Evolutionary conservation across 768 basidiomycete species (phyloP).

Genomic region (Termitomyces sp.): DNA sequence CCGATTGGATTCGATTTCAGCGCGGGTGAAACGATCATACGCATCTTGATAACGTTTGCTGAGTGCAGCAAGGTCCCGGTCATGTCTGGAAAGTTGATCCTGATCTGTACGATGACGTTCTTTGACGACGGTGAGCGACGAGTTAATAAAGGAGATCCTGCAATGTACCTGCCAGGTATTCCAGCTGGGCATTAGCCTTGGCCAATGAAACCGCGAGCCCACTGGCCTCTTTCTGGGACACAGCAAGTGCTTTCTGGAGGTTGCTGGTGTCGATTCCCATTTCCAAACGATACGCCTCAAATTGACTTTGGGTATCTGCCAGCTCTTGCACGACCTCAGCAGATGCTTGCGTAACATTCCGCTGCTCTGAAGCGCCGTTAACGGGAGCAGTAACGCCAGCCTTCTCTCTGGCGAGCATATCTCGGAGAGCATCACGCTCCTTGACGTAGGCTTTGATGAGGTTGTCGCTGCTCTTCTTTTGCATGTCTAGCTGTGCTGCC

Average conservation of each 20-base stretch:
- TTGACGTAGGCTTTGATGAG: slow-evolving; percentile 77
- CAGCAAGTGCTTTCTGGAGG: slow-evolving; percentile 63
- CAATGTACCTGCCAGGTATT: slow-evolving; percentile 65
- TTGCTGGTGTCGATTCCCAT: slow-evolving; percentile 73
- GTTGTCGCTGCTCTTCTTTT: slow-evolving; percentile 65
- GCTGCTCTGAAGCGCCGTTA: slow-evolving; percentile 17
- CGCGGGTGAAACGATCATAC: slow-evolving; percentile 65
- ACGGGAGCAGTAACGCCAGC: slow-evolving; percentile 10
- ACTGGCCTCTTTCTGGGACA: slow-evolving; percentile 63
- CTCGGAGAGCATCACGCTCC: slow-evolving; percentile 81
- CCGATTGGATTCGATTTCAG: slow-evolving; percentile 71
- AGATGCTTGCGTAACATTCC: slow-evolving; percentile 4
- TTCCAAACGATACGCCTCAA: slow-evolving; percentile 75
- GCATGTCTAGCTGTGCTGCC: slow-evolving; percentile 69
- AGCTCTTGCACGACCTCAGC: slow-evolving; percentile 53
- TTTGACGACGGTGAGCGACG: slow-evolving; percentile 20
- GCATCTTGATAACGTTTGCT: slow-evolving; percentile 66
- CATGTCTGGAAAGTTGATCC: slow-evolving; percentile 59
- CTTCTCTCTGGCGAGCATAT: slow-evolving; percentile 57
- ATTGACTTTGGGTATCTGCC: slow-evolving; percentile 69
- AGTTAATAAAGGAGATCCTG: slow-evolving; percentile 1
- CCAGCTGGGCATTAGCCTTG: slow-evolving; percentile 78
- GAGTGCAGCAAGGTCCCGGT: slow-evolving; percentile 59
- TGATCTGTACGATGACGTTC: slow-evolving; percentile 69
- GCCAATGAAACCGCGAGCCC: slow-evolving; percentile 64